Conservation (phyloP, 352 stramenopile genomes). For the Pythium graminicola region DNA sequence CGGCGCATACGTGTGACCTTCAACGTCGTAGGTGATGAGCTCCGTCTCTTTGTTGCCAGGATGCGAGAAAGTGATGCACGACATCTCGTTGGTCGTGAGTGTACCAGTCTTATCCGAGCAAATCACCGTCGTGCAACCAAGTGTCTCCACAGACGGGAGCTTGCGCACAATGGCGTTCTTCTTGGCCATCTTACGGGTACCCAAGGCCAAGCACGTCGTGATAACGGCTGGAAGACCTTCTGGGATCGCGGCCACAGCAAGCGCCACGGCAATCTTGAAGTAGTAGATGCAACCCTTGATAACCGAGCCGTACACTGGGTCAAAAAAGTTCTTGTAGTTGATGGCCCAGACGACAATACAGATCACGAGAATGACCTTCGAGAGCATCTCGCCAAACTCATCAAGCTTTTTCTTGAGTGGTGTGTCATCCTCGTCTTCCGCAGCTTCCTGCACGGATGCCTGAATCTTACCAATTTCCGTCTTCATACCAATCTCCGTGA, state of each 20-base stretch:
- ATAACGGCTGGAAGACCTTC: constrained; percentile 98
- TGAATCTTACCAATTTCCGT: constrained; percentile 99
- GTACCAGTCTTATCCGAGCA: constrained; percentile 94
- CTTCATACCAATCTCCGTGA: constrained; percentile 95
- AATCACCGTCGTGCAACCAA: constrained; percentile 95
- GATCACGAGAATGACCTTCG: constrained; percentile 96
- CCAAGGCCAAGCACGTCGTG: constrained; percentile 94
- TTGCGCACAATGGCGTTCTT: constrained; percentile 98
- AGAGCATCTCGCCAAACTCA: constrained; percentile 96
- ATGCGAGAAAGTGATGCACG: constrained; percentile 74
- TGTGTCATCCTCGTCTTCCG: constrained; percentile 87
- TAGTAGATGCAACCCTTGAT: constrained; percentile 98
- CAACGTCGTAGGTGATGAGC: constrained; percentile 87
- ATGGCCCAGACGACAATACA: constrained; percentile 96
- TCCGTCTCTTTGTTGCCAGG: constrained; percentile 56
- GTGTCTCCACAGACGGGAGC: constrained; percentile 95
- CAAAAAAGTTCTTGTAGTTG: constrained; percentile 97
- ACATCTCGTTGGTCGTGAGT: constrained; percentile 99
- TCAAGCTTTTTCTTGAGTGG: constrained; percentile 94
- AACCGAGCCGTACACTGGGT: constrained; percentile 78
- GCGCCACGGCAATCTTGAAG: constrained; percentile 98
- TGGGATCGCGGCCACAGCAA: constrained; percentile 98
- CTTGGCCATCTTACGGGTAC: constrained; percentile 95
- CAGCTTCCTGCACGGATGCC: constrained; percentile 88
- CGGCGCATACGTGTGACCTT: constrained; percentile 92